Conservation (phyloP, 352 stramenopile genomes). For the Phytophthora macrochlamydospora region DNA sequence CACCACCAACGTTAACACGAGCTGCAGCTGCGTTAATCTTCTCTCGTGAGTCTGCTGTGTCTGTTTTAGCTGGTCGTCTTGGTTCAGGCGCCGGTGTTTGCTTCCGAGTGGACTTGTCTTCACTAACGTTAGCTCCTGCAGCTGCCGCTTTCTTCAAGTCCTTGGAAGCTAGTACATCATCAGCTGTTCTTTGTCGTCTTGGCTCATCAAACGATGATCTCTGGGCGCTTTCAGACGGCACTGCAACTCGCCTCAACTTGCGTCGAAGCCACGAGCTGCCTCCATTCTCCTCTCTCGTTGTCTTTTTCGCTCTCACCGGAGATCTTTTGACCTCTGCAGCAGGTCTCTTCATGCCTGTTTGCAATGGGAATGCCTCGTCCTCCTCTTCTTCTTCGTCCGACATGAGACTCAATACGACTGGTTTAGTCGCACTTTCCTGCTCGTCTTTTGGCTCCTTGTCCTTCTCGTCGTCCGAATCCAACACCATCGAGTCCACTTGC, state of each 20-base stretch:
- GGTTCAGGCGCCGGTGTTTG: background rate
- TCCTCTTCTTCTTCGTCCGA: constrained; percentile 13
- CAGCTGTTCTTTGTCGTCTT: no score
- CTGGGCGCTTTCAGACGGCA: background rate
- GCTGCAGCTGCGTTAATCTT: background rate
- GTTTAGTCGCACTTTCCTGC: background rate
- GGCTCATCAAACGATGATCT: no score
- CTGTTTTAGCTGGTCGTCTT: background rate
- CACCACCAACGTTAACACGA: no score
- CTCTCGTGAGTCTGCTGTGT: background rate
- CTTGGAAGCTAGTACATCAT: background rate
- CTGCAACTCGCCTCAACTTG: background rate
- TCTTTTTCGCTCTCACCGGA: background rate
- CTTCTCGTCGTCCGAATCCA: constrained; percentile 1
- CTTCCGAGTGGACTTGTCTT: no score
- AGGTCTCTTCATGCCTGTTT: background rate
- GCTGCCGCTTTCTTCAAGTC: no score
- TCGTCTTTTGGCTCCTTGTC: background rate
- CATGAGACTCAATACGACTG: background rate
- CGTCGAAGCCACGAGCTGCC: background rate
- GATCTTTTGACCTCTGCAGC: no score
- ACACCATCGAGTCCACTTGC: background rate
- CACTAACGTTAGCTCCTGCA: no score
- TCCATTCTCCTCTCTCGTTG: background rate
- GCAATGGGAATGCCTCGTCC: constrained; percentile 7